Conservation (phyloP, 2,329 filamentous ascomycete species). For the Aspergillus novofumigatus region DNA sequence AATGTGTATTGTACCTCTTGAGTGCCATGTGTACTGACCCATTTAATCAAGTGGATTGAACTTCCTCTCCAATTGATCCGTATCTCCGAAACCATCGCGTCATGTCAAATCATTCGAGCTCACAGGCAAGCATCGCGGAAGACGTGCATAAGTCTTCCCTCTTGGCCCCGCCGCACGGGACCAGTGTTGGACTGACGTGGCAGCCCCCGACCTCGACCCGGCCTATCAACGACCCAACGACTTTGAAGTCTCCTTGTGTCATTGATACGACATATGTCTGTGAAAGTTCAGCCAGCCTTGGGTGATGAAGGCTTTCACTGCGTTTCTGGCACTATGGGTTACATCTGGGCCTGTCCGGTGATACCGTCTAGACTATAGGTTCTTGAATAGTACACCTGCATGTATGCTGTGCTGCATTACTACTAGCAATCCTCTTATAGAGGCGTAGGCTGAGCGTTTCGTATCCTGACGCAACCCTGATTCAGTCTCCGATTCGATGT, state of each 20-base stretch:
- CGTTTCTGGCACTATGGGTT: background rate
- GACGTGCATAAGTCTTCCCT: background rate
- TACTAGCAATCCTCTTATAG: background rate
- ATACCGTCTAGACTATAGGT: background rate
- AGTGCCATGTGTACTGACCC: constrained; percentile 4
- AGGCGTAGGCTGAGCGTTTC: background rate
- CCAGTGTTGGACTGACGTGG: constrained; percentile 30
- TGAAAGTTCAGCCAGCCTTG: constrained; percentile 5
- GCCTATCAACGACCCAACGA: constrained; percentile 7
- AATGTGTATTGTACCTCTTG: background rate
- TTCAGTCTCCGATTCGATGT: background rate
- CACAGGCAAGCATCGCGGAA: constrained; percentile 3
- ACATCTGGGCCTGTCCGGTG: background rate
- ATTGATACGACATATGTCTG: constrained; percentile 4
- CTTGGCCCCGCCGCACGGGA: background rate
- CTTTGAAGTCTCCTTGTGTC: constrained; percentile 9
- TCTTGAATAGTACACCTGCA: background rate
- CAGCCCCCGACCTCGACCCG: constrained; percentile 18
- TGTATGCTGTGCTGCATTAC: background rate
- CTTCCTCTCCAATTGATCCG: constrained; percentile 1
- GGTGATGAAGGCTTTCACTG: background rate
- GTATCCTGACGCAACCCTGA: background rate
- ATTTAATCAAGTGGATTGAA: background rate
- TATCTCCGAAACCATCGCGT: constrained; percentile 1
- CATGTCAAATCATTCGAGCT: constrained; percentile 11